A percentile compares a stretch with the other conserved stretches of the same genome.
phyloP scores from a whole-genome alignment of 2,329 filamentous ascomycete species.

The Sarocladiaceae sp. region DNA sequence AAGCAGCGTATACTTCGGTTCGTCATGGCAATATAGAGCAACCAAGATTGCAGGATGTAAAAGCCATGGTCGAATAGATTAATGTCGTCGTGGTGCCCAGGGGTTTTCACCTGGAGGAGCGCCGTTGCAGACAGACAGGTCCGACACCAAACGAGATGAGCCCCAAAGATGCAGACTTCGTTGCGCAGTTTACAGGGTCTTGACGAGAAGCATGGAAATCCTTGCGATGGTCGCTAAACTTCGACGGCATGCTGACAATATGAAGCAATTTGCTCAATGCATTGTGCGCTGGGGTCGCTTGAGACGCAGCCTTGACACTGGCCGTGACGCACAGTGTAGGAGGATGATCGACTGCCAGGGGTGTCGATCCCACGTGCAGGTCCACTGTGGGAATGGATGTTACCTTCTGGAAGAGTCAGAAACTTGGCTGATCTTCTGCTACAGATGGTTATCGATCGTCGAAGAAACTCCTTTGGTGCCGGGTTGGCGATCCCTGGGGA shows the following conservation, averaged over 20 bases:
- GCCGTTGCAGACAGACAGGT: too few species aligned
- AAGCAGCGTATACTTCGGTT: neutral
- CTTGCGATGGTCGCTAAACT: too few species aligned
- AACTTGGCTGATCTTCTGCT: neutral
- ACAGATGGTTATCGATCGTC: too few species aligned
- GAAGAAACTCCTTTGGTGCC: too few species aligned
- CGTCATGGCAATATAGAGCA: neutral
- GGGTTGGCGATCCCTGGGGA: too few species aligned
- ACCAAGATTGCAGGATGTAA: neutral
- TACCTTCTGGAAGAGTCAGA: neutral
- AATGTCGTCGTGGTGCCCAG: neutral
- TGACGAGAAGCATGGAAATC: too few species aligned
- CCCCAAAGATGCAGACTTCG: neutral
- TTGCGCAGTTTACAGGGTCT: too few species aligned
- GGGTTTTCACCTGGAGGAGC: neutral
- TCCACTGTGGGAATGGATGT: neutral
- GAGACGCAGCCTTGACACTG: neutral
- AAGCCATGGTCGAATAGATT: neutral
- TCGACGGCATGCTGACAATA: too few species aligned
- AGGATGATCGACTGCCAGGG: constrained; percentile 8
- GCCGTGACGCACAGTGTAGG: neutral
- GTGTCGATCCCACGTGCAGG: constrained; percentile 8
- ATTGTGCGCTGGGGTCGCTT: neutral
- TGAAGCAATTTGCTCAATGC: neutral
- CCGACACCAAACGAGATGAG: neutral